A percentile compares a stretch with the other conserved stretches of the same genome.
Evolutionary conservation across 2,329 filamentous ascomycete genomes (phyloP).

Genomic region (Phyllachora maydis): DNA sequence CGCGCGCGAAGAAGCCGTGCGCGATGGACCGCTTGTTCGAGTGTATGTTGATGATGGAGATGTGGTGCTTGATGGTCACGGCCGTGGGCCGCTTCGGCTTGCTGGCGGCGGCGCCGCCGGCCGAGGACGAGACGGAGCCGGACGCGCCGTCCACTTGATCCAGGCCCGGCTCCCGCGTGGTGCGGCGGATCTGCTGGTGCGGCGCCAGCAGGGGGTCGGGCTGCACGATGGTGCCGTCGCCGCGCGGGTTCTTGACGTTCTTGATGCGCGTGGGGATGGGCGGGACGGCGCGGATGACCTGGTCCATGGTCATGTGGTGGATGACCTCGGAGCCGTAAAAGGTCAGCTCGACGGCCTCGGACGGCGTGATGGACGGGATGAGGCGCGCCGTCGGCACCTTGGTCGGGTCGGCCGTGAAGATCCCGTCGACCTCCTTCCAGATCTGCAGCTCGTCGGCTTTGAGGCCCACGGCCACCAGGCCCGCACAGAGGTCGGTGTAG

Average conservation of each 20-base stretch:
- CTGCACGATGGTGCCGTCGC: conserved; percentile 61
- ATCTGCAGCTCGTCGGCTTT: conserved; percentile 78
- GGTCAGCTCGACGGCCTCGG: conserved; percentile 88
- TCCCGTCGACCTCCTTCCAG: conserved; percentile 87
- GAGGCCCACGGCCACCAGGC: conserved; percentile 76
- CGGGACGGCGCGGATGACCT: conserved; percentile 61
- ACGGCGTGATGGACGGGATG: conserved; percentile 74
- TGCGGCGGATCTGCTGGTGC: conserved; percentile 35
- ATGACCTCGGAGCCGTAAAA: conserved; percentile 94
- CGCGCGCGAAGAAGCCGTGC: conserved; percentile 85
- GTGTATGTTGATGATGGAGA: conserved; percentile 93
- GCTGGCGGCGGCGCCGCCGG: conserved; percentile 17
- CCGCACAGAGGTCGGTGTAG: conserved; percentile 91
- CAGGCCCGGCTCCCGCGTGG: conserved; percentile 22
- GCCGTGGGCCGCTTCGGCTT: conserved; percentile 62
- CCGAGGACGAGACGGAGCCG: conserved; percentile 1
- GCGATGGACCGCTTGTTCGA: conserved; percentile 93
- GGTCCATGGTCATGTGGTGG: conserved; percentile 97
- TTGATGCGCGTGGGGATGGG: conserved; percentile 78
- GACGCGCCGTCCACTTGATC: neutral
- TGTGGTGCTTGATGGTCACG: conserved; percentile 93
- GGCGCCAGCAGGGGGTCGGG: conserved; percentile 43
- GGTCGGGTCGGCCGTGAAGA: conserved; percentile 44
- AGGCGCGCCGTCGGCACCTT: conserved; percentile 86
- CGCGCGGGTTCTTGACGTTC: conserved; percentile 73